Conservation (phyloP, 2,329 filamentous ascomycete species). For the Stachybotrys chartarum region DNA sequence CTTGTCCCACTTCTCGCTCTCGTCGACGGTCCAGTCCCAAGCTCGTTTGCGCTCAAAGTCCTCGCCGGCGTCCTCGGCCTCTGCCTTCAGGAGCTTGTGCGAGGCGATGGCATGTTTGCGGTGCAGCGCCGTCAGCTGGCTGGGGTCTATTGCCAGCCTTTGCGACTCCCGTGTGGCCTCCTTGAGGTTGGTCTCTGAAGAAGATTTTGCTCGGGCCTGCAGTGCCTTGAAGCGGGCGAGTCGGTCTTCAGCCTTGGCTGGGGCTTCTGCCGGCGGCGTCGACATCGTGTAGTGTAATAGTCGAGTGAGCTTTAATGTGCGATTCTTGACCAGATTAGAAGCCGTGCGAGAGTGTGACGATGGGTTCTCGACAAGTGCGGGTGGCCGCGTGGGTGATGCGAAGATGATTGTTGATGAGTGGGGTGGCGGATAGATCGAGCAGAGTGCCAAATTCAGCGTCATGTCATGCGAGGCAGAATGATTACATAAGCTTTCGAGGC, state of each 20-base stretch:
- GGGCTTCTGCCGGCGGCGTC: background rate
- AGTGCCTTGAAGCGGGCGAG: conserved; percentile 81
- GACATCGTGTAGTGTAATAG: background rate
- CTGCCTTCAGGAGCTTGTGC: conserved; percentile 89
- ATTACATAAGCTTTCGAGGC: too few relatives aligned
- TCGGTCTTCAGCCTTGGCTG: conserved; percentile 53
- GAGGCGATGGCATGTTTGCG: conserved; percentile 82
- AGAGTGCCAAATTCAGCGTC: too few relatives aligned
- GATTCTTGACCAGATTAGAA: too few relatives aligned
- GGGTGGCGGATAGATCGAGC: too few relatives aligned
- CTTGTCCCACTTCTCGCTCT: conserved; percentile 90
- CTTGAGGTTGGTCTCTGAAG: conserved; percentile 68
- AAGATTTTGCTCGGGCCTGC: conserved; percentile 70
- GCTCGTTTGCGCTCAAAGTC: conserved; percentile 97
- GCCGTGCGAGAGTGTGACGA: too few relatives aligned
- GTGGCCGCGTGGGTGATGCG: too few relatives aligned
- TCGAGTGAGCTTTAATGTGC: too few relatives aligned
- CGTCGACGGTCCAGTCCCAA: conserved; percentile 97
- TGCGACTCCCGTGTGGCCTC: conserved; percentile 80
- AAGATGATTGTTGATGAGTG: too few relatives aligned
- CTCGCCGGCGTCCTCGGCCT: conserved; percentile 74
- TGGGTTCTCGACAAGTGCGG: too few relatives aligned
- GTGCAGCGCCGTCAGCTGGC: conserved; percentile 68
- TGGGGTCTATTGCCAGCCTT: conserved; percentile 69
- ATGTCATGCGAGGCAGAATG: too few relatives aligned